These are phyloP conservation scores for Macrotyloma uniflorum DNA, from an alignment of 306 rosid species.

Conservation along the genomic window DNA sequence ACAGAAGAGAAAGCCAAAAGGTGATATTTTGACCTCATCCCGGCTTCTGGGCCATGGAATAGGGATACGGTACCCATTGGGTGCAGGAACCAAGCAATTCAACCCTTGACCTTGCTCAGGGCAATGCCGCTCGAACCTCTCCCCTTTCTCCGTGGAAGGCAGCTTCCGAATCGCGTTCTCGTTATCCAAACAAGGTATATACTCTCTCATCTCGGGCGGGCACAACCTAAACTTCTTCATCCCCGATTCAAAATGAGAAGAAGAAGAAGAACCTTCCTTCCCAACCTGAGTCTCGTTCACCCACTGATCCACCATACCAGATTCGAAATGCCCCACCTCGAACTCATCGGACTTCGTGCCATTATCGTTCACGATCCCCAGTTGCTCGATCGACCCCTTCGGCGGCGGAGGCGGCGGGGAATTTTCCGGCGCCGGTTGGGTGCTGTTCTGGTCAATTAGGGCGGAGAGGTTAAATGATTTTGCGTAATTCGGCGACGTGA, in stretches of 20 bases:
- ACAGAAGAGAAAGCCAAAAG: neutral
- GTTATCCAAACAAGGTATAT: slow-evolving; percentile 93
- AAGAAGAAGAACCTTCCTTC: slow-evolving; percentile 21
- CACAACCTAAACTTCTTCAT: slow-evolving; percentile 67
- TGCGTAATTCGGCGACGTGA: slow-evolving; percentile 66
- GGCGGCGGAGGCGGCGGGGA: slow-evolving; percentile 13
- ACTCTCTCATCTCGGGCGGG: slow-evolving; percentile 65
- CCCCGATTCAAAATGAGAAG: slow-evolving; percentile 10
- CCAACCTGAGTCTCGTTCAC: slow-evolving; percentile 56
- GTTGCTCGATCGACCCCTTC: slow-evolving; percentile 43
- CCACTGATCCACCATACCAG: slow-evolving; percentile 75
- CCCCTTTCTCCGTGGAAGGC: slow-evolving; percentile 66
- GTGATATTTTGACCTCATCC: slow-evolving; percentile 65
- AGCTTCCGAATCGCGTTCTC: slow-evolving; percentile 64
- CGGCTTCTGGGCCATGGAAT: slow-evolving; percentile 95
- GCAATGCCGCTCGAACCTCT: slow-evolving; percentile 84
- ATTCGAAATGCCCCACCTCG: slow-evolving; percentile 74
- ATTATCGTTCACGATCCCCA: slow-evolving; percentile 78
- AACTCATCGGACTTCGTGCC: slow-evolving; percentile 89
- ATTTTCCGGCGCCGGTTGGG: slow-evolving; percentile 35
- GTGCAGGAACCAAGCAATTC: slow-evolving; percentile 92
- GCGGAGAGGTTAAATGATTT: slow-evolving; percentile 52
- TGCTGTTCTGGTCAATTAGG: slow-evolving; percentile 42
- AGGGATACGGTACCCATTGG: slow-evolving; percentile 71
- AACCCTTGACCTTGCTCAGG: slow-evolving; percentile 55